Percentiles rank a stretch among this genome's conserved stretches.
Evolutionary conservation across 257 asterid genomes (phyloP).

Genomic region (Echites panduratus): DNA sequence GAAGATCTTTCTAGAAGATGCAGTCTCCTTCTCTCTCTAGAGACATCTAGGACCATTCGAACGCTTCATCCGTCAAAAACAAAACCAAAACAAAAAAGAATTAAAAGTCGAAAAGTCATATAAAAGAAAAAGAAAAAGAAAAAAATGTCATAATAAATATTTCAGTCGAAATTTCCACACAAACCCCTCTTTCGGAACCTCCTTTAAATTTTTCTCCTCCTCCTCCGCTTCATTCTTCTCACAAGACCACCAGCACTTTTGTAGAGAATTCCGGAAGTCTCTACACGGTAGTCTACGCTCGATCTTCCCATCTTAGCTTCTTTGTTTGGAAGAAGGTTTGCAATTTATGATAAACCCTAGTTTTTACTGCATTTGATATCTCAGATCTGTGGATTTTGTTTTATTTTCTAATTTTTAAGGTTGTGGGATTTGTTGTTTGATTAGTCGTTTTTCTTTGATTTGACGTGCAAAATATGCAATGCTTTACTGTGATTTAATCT

Average conservation of each 20-base stretch:
- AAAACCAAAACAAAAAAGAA: neutral
- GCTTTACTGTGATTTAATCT: neutral
- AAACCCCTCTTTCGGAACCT: slow-evolving; percentile 1
- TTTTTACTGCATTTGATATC: neutral
- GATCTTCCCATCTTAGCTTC: slow-evolving; percentile 9
- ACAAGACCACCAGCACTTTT: neutral
- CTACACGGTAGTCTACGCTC: slow-evolving; percentile 6
- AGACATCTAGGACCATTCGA: slow-evolving; percentile 7
- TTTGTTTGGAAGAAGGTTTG: neutral
- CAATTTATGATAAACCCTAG: neutral
- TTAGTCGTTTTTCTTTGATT: neutral
- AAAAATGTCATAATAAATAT: neutral
- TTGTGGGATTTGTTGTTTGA: neutral
- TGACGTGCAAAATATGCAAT: neutral
- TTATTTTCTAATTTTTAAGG: neutral
- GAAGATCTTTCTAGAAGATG: slow-evolving; percentile 22
- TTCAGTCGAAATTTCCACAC: slow-evolving; percentile 12
- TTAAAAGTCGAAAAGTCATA: neutral
- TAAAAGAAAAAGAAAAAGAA: neutral
- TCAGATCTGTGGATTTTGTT: slow-evolving; percentile 19
- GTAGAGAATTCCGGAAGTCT: slow-evolving; percentile 19
- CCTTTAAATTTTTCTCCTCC: slow-evolving; percentile 9
- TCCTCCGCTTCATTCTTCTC: neutral
- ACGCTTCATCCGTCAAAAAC: neutral
- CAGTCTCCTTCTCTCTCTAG: neutral